Conservation (phyloP, 306 rosid species). For the Inga oerstediana region DNA sequence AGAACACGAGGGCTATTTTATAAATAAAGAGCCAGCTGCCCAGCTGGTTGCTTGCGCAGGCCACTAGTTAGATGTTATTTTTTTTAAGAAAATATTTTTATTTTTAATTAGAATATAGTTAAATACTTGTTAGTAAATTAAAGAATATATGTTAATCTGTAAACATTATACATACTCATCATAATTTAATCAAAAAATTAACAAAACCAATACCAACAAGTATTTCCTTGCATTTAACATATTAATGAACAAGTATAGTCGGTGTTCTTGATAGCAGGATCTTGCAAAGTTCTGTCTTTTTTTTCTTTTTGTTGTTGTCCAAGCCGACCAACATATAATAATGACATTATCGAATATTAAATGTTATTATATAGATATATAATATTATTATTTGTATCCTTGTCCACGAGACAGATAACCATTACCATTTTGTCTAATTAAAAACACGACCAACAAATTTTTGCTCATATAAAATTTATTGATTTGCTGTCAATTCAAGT, state of each 20-base stretch:
- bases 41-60: conserved; percentile 7
- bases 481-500: neutral
- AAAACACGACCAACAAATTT: neutral
- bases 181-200: neutral
- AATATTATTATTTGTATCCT: neutral
- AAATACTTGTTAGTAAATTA: neutral
- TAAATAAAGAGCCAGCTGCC: conserved; percentile 11
- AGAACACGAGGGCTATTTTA: neutral
- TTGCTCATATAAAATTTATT: neutral
- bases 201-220: neutral
- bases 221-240: neutral
- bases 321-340: conserved; percentile 27
- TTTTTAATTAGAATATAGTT: neutral
- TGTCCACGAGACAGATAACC: neutral
- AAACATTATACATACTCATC: neutral
- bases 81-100: neutral
- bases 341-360: neutral
- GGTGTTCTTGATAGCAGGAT: conserved; percentile 5
- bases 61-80: neutral
- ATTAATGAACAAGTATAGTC: neutral
- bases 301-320: conserved; percentile 19
- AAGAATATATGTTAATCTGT: neutral
- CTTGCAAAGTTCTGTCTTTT: conserved; percentile 3
- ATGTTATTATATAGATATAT: neutral
- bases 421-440: neutral